Base-by-base conservation (phyloP, 768 basidiomycete genomes). In the Leccinum uliginosum region DNA sequence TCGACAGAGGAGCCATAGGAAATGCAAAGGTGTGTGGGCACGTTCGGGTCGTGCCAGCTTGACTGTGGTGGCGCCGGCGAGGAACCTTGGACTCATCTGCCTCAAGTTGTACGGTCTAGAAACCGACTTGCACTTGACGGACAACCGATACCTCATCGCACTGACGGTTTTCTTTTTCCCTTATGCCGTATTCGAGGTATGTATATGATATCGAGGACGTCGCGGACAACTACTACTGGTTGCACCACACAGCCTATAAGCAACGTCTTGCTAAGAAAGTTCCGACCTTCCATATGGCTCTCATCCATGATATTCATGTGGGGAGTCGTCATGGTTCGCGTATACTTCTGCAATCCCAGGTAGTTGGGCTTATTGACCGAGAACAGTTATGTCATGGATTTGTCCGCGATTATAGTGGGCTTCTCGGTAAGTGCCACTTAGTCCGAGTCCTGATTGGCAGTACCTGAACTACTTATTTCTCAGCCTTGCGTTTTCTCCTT, bases 81-180 rank as follows among this genome's bases (percentile, higher is more conserved):
- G 38, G 6, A n/a, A 40, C 4, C 35, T 54, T 43, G 19, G 8
- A 43, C 40, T 43, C 34, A 40, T n/a, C 34, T 21, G 23, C 24
- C 6, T 15, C 49, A 59, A 87, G 86, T 64, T 89, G 45, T 88
- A 87, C 58, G 68, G 77, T 55, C 73, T 89, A 57, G 80, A 80
- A 60, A 61, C 59, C 15, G 83, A 86, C 62, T 71, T 87, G 44
- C 72, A 81, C 30, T 81, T 88, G 26, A 78, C 76, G 6, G 82
- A 87, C 63, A 79, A 73, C 48, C 85, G 87, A 63, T 88, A 88
- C 66, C 75, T 87, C 29, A 75, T 86, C 53, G 84, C 85, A 4
- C 73, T 88, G 50, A 86, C 85, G 4, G 78, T 88, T 4, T 91
- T 91, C 76, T 91, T 89, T 73, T 85, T 89, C 55, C 84, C 84